These are phyloP conservation scores for Arctium lappa DNA, from an alignment of 129 eudicot species.

Conservation along the genomic window DNA sequence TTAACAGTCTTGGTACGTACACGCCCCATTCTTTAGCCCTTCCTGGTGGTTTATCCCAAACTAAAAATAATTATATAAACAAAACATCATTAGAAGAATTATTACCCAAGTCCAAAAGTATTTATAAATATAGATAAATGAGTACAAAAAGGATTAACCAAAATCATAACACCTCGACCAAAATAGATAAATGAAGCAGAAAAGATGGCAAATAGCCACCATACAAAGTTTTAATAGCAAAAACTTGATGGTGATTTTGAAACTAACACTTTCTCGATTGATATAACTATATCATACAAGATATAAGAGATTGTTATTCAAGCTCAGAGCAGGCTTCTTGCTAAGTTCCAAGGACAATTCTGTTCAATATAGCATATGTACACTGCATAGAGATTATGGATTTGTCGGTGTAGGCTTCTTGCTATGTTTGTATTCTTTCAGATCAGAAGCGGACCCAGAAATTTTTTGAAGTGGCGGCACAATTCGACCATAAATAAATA, in stretches of 20 bases:
- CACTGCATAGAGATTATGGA: too few relatives aligned
- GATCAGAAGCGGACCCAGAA: too few relatives aligned
- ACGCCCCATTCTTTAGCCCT: conserved; percentile 41
- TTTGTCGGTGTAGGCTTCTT: too few relatives aligned
- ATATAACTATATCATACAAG: too few relatives aligned
- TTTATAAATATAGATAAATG: background rate
- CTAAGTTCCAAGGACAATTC: too few relatives aligned
- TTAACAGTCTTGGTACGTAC: conserved; percentile 64
- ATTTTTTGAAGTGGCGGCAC: too few relatives aligned
- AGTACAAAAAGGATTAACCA: background rate
- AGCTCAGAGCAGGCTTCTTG: background rate
- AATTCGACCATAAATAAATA: too few relatives aligned
- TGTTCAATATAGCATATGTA: too few relatives aligned
- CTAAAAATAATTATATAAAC: background rate
- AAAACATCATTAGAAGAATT: background rate
- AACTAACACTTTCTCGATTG: too few relatives aligned
- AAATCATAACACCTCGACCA: background rate
- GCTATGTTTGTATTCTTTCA: too few relatives aligned
- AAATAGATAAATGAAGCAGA: background rate
- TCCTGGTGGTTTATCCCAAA: background rate
- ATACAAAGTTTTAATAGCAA: background rate
- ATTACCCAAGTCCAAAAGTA: background rate
- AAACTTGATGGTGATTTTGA: background rate
- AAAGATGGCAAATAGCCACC: background rate
- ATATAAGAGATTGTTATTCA: background rate